These are phyloP conservation scores for Geosmithia morbida DNA, from an alignment of 2,329 filamentous ascomycete species.

Conservation along the genomic window DNA sequence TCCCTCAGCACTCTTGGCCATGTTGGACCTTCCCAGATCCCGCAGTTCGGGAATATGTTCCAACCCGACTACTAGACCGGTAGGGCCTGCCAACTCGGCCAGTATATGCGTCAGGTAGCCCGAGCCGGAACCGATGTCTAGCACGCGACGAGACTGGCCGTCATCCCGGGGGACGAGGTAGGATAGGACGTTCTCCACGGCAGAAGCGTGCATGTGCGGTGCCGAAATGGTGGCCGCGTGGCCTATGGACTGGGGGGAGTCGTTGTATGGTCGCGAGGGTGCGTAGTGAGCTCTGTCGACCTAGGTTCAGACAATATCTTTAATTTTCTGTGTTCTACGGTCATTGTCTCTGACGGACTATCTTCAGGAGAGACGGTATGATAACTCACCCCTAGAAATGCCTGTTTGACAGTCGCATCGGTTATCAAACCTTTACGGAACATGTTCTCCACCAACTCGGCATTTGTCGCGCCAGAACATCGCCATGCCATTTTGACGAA, in stretches of 20 bases:
- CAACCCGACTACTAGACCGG: slow-evolving; percentile 47
- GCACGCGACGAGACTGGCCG: slow-evolving; percentile 31
- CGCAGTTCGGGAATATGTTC: slow-evolving; percentile 57
- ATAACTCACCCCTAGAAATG: slow-evolving; percentile 54
- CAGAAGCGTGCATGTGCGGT: slow-evolving; percentile 46
- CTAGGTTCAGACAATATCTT: slow-evolving; percentile 20
- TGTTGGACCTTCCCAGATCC: slow-evolving; percentile 49
- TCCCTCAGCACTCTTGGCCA: slow-evolving; percentile 47
- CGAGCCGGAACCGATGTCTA: slow-evolving; percentile 63
- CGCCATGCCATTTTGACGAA: slow-evolving; percentile 67
- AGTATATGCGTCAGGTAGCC: slow-evolving; percentile 83
- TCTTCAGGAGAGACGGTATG: too few species aligned
- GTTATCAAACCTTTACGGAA: slow-evolving; percentile 57
- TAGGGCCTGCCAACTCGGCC: slow-evolving; percentile 54
- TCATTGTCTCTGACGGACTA: too few species aligned
- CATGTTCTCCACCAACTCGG: slow-evolving; percentile 65
- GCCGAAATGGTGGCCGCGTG: slow-evolving; percentile 42
- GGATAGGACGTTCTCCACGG: slow-evolving; percentile 32
- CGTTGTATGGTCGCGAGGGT: slow-evolving; percentile 52
- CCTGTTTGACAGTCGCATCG: slow-evolving; percentile 56
- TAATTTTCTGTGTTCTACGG: too few species aligned
- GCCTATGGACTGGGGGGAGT: slow-evolving; percentile 40
- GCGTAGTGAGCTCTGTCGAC: slow-evolving; percentile 84
- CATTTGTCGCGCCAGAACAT: slow-evolving; percentile 62
- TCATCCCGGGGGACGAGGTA: slow-evolving; percentile 21